Percentiles rank a stretch among this genome's conserved stretches.
Evolutionary conservation across 2,329 filamentous ascomycete species (phyloP).

Genomic region (Diaporthe sp.): DNA sequence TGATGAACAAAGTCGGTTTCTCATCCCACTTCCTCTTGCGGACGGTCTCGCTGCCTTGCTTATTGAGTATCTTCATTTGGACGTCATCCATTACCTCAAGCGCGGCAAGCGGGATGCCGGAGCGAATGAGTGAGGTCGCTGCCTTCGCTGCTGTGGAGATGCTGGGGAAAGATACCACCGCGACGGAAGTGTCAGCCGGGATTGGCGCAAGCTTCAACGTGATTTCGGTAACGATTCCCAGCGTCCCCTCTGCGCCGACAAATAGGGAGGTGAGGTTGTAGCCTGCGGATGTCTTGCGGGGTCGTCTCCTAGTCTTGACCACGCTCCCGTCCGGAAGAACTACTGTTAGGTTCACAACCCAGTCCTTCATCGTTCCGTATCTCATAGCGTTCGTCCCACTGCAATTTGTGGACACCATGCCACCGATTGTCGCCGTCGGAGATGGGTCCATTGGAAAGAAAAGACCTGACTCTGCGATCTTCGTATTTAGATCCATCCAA

Average conservation of each 20-base stretch:
- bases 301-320: constrained; percentile 76
- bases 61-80: constrained; percentile 78
- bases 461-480: constrained; percentile 71
- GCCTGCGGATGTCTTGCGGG: constrained; percentile 77
- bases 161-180: constrained; percentile 70
- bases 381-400: constrained; percentile 70
- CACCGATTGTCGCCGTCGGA: constrained; percentile 69
- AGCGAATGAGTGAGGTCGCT: constrained; percentile 73
- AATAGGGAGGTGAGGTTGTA: constrained; percentile 80
- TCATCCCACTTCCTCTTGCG: constrained; percentile 73
- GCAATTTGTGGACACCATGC: constrained; percentile 77
- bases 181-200: constrained; percentile 74
- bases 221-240: constrained; percentile 78
- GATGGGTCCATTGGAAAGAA: constrained; percentile 80
- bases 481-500: constrained; percentile 76
- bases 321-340: constrained; percentile 78
- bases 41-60: constrained; percentile 68
- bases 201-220: constrained; percentile 76
- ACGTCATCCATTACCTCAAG: constrained; percentile 74
- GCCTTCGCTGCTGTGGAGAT: constrained; percentile 73
- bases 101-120: constrained; percentile 75
- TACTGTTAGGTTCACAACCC: constrained; percentile 78
- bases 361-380: constrained; percentile 83
- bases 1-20: constrained; percentile 79
- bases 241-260: constrained; percentile 77